Evolutionary conservation across 2,329 filamentous ascomycete genomes (phyloP).

Genomic region (Cladophialophora exuberans): DNA sequence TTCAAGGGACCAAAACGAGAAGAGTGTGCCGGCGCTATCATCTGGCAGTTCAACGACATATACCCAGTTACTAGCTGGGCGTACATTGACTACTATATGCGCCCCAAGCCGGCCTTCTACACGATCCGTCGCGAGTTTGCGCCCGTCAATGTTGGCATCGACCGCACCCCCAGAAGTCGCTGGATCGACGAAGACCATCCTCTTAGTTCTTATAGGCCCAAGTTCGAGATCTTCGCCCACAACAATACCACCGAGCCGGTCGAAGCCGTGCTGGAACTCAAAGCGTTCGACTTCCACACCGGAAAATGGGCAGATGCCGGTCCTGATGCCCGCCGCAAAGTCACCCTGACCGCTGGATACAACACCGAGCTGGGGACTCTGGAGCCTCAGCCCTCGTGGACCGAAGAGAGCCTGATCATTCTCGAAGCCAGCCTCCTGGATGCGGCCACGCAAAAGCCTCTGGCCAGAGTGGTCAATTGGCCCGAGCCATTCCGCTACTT

Average conservation of each 20-base stretch:
- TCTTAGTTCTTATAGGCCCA: neutral
- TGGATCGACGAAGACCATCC: constrained; percentile 7
- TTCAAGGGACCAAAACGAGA: constrained; percentile 48
- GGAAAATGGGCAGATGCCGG: neutral
- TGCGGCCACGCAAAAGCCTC: constrained; percentile 46
- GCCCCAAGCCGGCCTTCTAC: constrained; percentile 65
- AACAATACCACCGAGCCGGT: neutral
- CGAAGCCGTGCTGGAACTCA: neutral
- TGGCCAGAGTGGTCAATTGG: constrained; percentile 61
- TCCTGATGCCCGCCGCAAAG: neutral
- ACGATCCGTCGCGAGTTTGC: constrained; percentile 60
- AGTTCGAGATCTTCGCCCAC: constrained; percentile 6
- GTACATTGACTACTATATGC: constrained; percentile 63
- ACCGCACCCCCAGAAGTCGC: constrained; percentile 3
- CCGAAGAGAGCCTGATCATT: constrained; percentile 14
- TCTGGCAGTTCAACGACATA: constrained; percentile 54
- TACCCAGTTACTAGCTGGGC: constrained; percentile 66
- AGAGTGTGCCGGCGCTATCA: constrained; percentile 47
- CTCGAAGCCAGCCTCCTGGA: constrained; percentile 2
- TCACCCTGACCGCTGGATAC: constrained; percentile 5
- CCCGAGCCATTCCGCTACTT: constrained; percentile 63
- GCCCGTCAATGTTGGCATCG: constrained; percentile 60
- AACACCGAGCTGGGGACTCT: constrained; percentile 13
- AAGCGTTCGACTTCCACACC: neutral
- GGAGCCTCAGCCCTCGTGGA: constrained; percentile 2